Evolutionary conservation across 2,329 filamentous ascomycete genomes (phyloP), one percentile per base, ranked within the genome.

Genomic region (Phialocephala sp.): DNA sequence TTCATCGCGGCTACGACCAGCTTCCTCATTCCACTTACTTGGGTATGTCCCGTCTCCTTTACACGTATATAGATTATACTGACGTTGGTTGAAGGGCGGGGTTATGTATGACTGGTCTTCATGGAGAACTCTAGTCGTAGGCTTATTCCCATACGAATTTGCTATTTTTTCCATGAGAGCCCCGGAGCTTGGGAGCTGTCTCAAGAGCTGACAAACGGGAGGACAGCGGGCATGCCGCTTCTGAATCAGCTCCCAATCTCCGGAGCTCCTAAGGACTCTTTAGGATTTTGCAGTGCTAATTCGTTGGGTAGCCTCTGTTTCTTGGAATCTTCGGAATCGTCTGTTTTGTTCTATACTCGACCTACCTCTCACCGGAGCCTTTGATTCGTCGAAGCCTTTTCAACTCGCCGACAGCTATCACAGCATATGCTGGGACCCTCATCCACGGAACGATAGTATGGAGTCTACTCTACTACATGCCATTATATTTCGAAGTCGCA

Each of bases 41-140:
- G 86, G 81, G 89, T 69, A 58, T 62, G 71, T 66, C 39, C 15
- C 24, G n/a, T 50, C 6, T 9, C 20, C 24, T 20, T 8, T 45
- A 22, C 57, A 14, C n/a, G n/a, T 18, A 36, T 27, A 62, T 8
- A 14, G 6, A 4, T 20, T 18, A 22, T 37, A 54, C 50, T 56
- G 45, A 69, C 65, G 18, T 1, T 8, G 41, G 24, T 9, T 57
- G 2, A 37, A 71, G 67, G 72, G 88, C 14, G 88, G 87, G 39
- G 81, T 89, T 11, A 84, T 88, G 77, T 91, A 89, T 73, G 72
- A 81, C 0, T 91, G 89, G 89, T 73, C 77, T 47, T 86, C 82
- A 8, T 89, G 84, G 81, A 80, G 82, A 1, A 89, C 87, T 0
- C 77, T 91, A 2, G 80, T 87, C n/a, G n/a, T n/a, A n/a, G n/a